Base-by-base conservation (phyloP, 371 early-diverging fungal genomes). In the Chytridiales sp. region DNA sequence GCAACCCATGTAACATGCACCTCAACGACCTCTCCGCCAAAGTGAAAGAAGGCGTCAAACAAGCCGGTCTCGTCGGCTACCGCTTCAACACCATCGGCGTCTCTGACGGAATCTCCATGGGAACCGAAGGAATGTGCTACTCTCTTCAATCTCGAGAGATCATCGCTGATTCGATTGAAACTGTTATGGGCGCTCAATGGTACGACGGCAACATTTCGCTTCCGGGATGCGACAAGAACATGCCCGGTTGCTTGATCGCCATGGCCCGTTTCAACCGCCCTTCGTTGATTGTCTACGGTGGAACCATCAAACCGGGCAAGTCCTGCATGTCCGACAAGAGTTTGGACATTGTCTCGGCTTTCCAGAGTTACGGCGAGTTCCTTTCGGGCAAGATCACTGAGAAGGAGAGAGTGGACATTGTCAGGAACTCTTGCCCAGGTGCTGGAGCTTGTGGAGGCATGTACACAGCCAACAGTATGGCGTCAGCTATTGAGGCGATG, bases 1-100 rank as follows among this genome's bases (percentile, higher is more conserved):
- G 98, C 60, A 98, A 98, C 79, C 96, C 98, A 19, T 98, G 98
- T 82, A 98, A 98, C 79, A 98, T 98, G 98, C 98, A 98, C 64
- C 82, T 98, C 59, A 80, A 88, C 66, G 93, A 93, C 64, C 81
- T 98, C 24, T 83, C 95, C 9, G 82, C 60, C 29, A 77, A 85
- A 59, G 93, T 98, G 52, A 98, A 98, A 74, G 84, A 91, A 65
- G 93, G 95, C 60, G 95, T 96, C 26, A 68, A 84, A 67, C 70
- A 86, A 22, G 91, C 93, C 9, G 92, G 93, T 17, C 78, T 98
- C 43, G 86, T 94, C 51, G 96, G 95, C 9, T 91, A 87, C 71
- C 87, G 95, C 17, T 98, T 98, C 84, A 96, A 94, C 80, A 94
- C 97, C 4, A 87, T 98, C 59, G 97, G 97, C 59, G 97, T 96